phyloP scores from a whole-genome alignment of 805 yeast species.

The Candida namnaoensis region DNA sequence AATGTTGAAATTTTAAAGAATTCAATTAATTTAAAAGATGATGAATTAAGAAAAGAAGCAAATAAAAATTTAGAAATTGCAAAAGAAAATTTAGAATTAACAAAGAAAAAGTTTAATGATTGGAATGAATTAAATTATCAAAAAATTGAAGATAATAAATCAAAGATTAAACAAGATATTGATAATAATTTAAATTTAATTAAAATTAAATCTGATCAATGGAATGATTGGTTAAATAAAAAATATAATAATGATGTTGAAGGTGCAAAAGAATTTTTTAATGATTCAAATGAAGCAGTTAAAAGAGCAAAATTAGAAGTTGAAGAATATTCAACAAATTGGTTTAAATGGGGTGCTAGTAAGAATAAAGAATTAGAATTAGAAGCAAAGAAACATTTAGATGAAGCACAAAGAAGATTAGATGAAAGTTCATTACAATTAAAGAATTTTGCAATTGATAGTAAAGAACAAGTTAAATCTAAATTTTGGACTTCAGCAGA shows the following conservation, averaged over 20 bases:
- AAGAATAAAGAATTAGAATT: conserved; percentile 25
- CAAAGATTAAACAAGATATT: too few relatives aligned
- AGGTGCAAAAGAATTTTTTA: conserved; percentile 18
- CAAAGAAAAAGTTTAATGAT: too few relatives aligned
- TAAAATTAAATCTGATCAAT: too few relatives aligned
- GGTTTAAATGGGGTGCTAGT: conserved; percentile 30
- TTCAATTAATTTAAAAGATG: too few relatives aligned
- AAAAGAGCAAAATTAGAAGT: conserved; percentile 26
- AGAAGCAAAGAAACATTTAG: conserved; percentile 21
- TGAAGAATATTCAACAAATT: conserved; percentile 20
- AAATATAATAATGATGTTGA: conserved; percentile 13
- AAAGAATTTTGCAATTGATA: conserved; percentile 19
- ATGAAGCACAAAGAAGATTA: conserved; percentile 16
- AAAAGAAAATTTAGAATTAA: too few relatives aligned
- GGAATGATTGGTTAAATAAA: conserved; percentile 15
- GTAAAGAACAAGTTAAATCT: conserved; percentile 11
- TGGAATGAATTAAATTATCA: too few relatives aligned
- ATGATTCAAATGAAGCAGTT: conserved; percentile 22
- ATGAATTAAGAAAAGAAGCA: too few relatives aligned
- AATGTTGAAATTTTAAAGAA: too few relatives aligned
- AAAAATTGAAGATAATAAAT: too few relatives aligned
- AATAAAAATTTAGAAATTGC: too few relatives aligned
- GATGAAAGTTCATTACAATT: conserved; percentile 8
- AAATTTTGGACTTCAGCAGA: conserved; percentile 24
- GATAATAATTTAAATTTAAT: too few relatives aligned